A percentile compares a stretch with the other conserved stretches of the same genome.
Evolutionary conservation across 1,284 basidiomycete genomes (phyloP).

Genomic region (Cronartium quercuum): DNA sequence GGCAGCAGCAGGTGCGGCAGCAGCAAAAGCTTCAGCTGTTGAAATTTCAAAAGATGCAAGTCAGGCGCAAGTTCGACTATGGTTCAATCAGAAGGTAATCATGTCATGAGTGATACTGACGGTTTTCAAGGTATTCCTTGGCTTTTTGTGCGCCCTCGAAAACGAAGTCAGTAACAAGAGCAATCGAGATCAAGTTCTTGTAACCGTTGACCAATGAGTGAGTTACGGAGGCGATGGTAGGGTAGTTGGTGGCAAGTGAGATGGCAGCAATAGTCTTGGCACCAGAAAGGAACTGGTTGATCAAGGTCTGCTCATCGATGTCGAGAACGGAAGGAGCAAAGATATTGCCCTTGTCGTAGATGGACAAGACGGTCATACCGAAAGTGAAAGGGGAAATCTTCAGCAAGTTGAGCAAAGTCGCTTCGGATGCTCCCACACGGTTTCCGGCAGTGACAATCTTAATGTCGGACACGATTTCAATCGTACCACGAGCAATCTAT

Average conservation of each 20-base stretch:
- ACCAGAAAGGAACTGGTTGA: constrained; percentile 83
- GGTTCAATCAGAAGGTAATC: too few relatives aligned
- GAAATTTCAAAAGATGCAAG: background rate
- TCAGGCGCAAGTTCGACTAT: background rate
- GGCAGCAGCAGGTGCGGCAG: constrained; percentile 31
- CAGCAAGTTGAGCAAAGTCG: constrained; percentile 97
- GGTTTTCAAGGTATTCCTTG: constrained; percentile 39
- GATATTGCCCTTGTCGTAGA: constrained; percentile 83
- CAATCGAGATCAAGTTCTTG: constrained; percentile 93
- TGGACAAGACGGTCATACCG: constrained; percentile 85
- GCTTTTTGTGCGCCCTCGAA: constrained; percentile 70
- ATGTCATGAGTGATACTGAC: constrained; percentile 12
- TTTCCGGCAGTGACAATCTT: constrained; percentile 84
- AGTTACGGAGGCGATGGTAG: constrained; percentile 84
- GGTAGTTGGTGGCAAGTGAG: constrained; percentile 90
- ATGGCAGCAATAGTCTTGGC: constrained; percentile 93
- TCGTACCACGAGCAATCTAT: constrained; percentile 95
- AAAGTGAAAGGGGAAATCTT: constrained; percentile 71
- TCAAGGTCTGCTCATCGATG: constrained; percentile 80
- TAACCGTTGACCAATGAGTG: constrained; percentile 97
- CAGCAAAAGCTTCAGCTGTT: constrained; percentile 34
- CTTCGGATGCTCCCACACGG: constrained; percentile 85
- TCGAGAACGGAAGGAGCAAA: constrained; percentile 81
- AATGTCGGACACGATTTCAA: constrained; percentile 97
- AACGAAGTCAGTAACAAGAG: constrained; percentile 86